Evolutionary conservation across 1,284 basidiomycete genomes (phyloP).

Genomic region (Mycena citricolor): DNA sequence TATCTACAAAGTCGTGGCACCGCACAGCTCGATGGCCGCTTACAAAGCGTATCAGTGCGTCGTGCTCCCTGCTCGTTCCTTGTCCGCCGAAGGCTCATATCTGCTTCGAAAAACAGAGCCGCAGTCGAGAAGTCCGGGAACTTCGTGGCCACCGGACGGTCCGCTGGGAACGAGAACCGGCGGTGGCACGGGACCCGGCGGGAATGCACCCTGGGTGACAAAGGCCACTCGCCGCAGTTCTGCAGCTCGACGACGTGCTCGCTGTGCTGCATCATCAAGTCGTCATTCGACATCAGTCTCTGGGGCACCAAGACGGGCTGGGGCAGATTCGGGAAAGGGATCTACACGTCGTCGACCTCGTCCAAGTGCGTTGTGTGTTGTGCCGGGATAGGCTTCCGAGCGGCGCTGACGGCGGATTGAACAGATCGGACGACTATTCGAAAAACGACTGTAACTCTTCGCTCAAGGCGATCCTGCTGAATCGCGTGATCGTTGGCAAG

Average conservation of each 20-base stretch:
- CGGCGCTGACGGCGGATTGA: background rate
- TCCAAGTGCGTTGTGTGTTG: slow-evolving; percentile 46
- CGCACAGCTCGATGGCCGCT: slow-evolving; percentile 44
- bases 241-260: slow-evolving; percentile 56
- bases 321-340: slow-evolving; percentile 64
- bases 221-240: slow-evolving; percentile 50
- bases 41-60: slow-evolving; percentile 61
- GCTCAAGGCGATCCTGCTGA: slow-evolving; percentile 61
- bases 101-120: slow-evolving; percentile 32
- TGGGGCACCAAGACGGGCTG: slow-evolving; percentile 66
- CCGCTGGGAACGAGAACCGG: slow-evolving; percentile 61
- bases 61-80: slow-evolving; percentile 5
- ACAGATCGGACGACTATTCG: slow-evolving; percentile 63
- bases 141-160: slow-evolving; percentile 48
- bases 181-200: slow-evolving; percentile 58
- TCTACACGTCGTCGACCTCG: slow-evolving; percentile 59
- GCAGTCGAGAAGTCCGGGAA: slow-evolving; percentile 57
- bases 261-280: slow-evolving; percentile 56
- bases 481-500: slow-evolving; percentile 68
- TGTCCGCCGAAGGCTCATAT: background rate
- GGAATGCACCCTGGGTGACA: slow-evolving; percentile 60
- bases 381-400: background rate
- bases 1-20: slow-evolving; percentile 59
- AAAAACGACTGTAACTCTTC: slow-evolving; percentile 49
- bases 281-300: slow-evolving; percentile 58